A percentile compares a stretch with the other conserved stretches of the same genome.
phyloP scores from a whole-genome alignment of 352 stramenopile species.

The Blastocystis sp. region DNA sequence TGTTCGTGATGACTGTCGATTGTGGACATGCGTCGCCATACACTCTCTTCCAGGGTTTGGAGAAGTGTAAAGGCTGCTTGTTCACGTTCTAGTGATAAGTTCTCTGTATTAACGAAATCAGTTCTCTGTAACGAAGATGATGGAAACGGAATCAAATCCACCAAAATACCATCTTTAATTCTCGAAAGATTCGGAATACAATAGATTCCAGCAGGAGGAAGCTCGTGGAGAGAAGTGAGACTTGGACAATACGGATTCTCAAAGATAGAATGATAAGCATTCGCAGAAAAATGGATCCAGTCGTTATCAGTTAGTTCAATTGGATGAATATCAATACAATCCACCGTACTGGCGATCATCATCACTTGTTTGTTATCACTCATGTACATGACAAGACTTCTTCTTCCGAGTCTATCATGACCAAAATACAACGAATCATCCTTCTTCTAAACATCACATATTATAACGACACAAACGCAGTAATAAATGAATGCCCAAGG shows the following conservation, averaged over 20 bases:
- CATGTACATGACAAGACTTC: neutral
- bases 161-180: neutral
- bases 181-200: neutral
- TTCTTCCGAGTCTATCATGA: neutral
- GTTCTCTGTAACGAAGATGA: neutral
- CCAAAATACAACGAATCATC: conserved; percentile 25
- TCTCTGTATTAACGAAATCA: neutral
- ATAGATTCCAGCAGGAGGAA: conserved; percentile 29
- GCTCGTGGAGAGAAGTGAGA: neutral
- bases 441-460: neutral
- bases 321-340: neutral
- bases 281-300: neutral
- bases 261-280: neutral
- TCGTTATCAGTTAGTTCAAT: neutral
- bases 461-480: neutral
- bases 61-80: neutral
- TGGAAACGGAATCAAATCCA: neutral
- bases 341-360: neutral
- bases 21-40: neutral
- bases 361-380: neutral
- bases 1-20: neutral
- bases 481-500: conserved; percentile 40
- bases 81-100: neutral
- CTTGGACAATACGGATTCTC: neutral
- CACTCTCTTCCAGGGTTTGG: neutral